Evolutionary conservation across 2,329 filamentous ascomycete species (phyloP).

Genomic region (Talaromyces marneffei): DNA sequence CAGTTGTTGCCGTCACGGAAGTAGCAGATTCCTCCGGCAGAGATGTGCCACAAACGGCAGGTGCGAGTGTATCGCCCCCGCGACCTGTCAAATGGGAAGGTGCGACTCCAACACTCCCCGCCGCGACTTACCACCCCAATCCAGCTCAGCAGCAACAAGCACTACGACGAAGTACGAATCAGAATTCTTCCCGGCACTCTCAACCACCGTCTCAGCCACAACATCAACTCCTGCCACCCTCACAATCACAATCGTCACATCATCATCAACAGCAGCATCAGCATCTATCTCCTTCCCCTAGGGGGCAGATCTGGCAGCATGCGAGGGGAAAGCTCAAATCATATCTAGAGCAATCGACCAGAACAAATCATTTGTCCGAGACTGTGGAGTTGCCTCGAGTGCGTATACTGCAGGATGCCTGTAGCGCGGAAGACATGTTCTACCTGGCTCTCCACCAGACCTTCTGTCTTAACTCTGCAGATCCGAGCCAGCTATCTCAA

Average conservation of each 20-base stretch:
- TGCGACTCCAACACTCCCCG: background rate
- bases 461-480: slow-evolving; percentile 52
- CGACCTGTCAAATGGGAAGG: background rate
- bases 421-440: slow-evolving; percentile 51
- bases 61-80: background rate
- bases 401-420: slow-evolving; percentile 54
- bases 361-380: slow-evolving; percentile 35
- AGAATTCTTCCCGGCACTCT: background rate
- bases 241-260: background rate
- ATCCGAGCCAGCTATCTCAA: slow-evolving; percentile 31
- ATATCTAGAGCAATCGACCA: slow-evolving; percentile 14
- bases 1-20: slow-evolving; percentile 17
- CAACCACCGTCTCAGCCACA: background rate
- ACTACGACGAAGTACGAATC: background rate
- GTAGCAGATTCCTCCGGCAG: background rate
- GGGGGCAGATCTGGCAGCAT: slow-evolving; percentile 11
- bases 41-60: background rate
- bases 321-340: slow-evolving; percentile 16
- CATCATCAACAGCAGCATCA: background rate
- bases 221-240: background rate
- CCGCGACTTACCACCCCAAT: background rate
- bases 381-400: slow-evolving; percentile 41
- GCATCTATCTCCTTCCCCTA: background rate
- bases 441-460: slow-evolving; percentile 63
- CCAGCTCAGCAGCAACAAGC: background rate